Conservation (phyloP, 2,329 filamentous ascomycete genomes). For the Aspergillus japonicus region DNA sequence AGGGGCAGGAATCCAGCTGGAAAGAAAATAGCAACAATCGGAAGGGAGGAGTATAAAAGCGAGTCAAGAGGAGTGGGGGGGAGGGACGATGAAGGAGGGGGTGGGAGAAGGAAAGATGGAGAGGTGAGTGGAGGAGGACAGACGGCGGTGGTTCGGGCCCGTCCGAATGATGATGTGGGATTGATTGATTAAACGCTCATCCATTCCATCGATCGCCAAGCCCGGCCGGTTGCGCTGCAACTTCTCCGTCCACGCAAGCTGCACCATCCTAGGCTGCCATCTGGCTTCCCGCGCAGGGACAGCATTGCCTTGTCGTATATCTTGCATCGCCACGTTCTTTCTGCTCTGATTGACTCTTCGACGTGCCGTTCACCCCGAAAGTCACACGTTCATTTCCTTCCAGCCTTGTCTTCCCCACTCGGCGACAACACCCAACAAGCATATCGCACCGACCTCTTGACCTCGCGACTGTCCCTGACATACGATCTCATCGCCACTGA, state of each 20-base stretch:
- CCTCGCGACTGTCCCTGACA: conserved; percentile 14
- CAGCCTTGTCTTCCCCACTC: conserved; percentile 9
- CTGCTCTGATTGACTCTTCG: conserved; percentile 9
- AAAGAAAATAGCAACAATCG: conserved; percentile 8
- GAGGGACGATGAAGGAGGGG: conserved; percentile 9
- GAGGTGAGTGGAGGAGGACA: background rate
- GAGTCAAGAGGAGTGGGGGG: conserved; percentile 6
- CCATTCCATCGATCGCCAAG: conserved; percentile 15
- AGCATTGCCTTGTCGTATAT: conserved; percentile 1
- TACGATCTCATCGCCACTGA: background rate
- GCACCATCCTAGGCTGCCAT: background rate
- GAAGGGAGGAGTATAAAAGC: conserved; percentile 7
- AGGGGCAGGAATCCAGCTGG: conserved; percentile 12
- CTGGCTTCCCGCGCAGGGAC: background rate
- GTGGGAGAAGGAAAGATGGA: background rate
- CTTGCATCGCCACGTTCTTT: background rate
- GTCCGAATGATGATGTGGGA: conserved; percentile 5
- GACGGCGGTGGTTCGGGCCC: background rate
- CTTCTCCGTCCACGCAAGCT: conserved; percentile 22
- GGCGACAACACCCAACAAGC: conserved; percentile 16
- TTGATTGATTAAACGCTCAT: background rate
- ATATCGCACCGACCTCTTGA: conserved; percentile 7
- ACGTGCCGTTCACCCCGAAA: background rate
- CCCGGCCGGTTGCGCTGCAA: conserved; percentile 11
- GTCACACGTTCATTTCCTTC: conserved; percentile 13